Evolutionary conservation across 768 basidiomycete genomes (phyloP).

Genomic region (Suillus hirtellus): DNA sequence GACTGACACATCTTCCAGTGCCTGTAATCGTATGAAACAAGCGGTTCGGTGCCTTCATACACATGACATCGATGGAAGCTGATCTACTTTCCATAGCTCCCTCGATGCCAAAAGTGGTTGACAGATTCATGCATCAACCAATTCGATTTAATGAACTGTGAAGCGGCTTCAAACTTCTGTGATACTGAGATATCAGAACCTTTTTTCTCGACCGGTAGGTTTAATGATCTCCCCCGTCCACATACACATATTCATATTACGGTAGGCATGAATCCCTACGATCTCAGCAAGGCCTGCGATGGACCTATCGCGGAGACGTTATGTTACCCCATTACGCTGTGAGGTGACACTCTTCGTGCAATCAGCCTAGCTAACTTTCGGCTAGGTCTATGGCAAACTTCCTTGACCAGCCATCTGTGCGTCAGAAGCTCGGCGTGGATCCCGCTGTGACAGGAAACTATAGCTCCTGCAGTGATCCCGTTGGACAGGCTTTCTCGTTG

Average conservation of each 20-base stretch:
- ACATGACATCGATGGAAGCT: not conserved
- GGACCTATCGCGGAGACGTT: conserved; percentile 46
- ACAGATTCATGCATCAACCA: conserved; percentile 60
- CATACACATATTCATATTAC: not conserved
- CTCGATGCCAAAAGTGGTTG: conserved; percentile 65
- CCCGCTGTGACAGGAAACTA: conserved; percentile 42
- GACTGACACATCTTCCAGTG: conserved; percentile 19
- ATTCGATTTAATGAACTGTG: conserved; percentile 69
- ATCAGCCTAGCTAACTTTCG: not conserved
- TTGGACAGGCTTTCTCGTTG: conserved; percentile 48
- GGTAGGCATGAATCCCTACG: conserved; percentile 59
- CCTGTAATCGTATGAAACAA: conserved; percentile 46
- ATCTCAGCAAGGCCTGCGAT: conserved; percentile 64
- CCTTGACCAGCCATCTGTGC: conserved; percentile 59
- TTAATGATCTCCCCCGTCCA: not conserved
- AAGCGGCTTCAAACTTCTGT: conserved; percentile 70
- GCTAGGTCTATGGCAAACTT: conserved; percentile 57
- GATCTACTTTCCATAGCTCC: conserved; percentile 46
- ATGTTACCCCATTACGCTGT: conserved; percentile 60
- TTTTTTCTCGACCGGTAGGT: conserved; percentile 35
- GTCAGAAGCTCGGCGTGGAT: conserved; percentile 63
- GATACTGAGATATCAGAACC: conserved; percentile 39
- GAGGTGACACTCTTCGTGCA: conserved; percentile 10
- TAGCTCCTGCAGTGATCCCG: conserved; percentile 39
- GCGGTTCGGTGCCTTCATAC: conserved; percentile 29